Base-by-base conservation (phyloP, 148 eudicot genomes). In the Heliamphora exappendiculata region DNA sequence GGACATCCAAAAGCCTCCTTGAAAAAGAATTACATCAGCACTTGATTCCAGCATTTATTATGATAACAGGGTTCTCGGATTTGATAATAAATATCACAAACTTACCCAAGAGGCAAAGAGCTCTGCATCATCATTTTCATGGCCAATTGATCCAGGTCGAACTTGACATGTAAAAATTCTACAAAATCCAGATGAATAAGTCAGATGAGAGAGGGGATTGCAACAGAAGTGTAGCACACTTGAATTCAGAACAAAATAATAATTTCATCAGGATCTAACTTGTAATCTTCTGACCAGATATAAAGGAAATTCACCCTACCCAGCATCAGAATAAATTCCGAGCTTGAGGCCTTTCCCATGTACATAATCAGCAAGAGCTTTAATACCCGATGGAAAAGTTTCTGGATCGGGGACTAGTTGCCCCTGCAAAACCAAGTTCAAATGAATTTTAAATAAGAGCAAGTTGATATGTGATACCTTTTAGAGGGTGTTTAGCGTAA, bases 301-400 rank as follows among this genome's bases (percentile, higher is more conserved):
- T 31, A 67, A 29, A 41, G 49, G 49, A 20, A 67, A 65, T 39
- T 76, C 62, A 34, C 37, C 92, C 50, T 95, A 95, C 98, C 98
- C 98, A 80, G 98, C 98, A 89, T 92, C 97, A 74, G 98, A 95
- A 79, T 95, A 95, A 75, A 95, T 91, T 67, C 98, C 98, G 74
- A 95, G 91, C 85, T 95, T 95, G 76, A 95, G 96, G 47, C 89
- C 96, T 85, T 95, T 92, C 20, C 70, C 84, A 81, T 95, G 98
- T 55, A 95, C 89, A 85, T 95, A 92, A 77, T 95, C 98, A 60
- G 98, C 97, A 81, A 95, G 89, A 71, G 89, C 90, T 84, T 87
- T 91, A 50, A 95, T 86, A 76, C 97, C 98, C 4, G 98, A 95
- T 9, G 96, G 97, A 71, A 92, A 94, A 28, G 93, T 85, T 78